Percentiles rank a stretch among this genome's conserved stretches.
These are phyloP conservation scores for Roridomyces roridus DNA, from an alignment of 768 basidiomycete genomes.

Conservation along the genomic window DNA sequence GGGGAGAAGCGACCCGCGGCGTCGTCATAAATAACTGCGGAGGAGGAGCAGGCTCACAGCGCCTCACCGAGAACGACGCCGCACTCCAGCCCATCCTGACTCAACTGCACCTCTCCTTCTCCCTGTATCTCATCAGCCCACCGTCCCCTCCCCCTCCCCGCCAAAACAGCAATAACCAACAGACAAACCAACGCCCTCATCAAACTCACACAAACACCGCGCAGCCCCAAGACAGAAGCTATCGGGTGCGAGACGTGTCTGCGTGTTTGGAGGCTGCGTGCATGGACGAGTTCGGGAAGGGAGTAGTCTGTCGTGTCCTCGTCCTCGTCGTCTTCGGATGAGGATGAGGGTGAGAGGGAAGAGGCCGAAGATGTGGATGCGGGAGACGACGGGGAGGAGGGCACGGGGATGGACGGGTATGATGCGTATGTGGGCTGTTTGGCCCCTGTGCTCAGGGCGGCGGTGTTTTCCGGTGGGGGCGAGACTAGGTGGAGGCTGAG, in stretches of 20 bases:
- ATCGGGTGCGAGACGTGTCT: conserved; percentile 4
- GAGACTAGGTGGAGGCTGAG: not conserved
- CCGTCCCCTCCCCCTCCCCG: not conserved
- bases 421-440: not conserved
- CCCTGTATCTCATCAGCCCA: not conserved
- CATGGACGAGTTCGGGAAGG: not conserved
- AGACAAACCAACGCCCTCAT: not conserved
- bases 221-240: not conserved
- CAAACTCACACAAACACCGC: not conserved
- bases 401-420: not conserved
- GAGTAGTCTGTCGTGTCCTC: conserved; percentile 9
- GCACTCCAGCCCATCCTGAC: no score
- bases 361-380: no score
- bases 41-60: no score
- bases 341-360: not conserved
- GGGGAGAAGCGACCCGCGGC: no score
- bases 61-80: no score
- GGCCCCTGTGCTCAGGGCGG: not conserved
- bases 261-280: conserved; percentile 2
- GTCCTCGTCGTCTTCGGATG: not conserved
- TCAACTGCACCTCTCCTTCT: no score
- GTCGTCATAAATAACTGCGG: no score
- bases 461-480: not conserved
- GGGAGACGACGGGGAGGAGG: not conserved
- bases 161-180: not conserved